Evolutionary conservation across 1,139 yeast species (phyloP), one percentile per base, ranked within the genome.

Genomic region (Diutina catenulata): DNA sequence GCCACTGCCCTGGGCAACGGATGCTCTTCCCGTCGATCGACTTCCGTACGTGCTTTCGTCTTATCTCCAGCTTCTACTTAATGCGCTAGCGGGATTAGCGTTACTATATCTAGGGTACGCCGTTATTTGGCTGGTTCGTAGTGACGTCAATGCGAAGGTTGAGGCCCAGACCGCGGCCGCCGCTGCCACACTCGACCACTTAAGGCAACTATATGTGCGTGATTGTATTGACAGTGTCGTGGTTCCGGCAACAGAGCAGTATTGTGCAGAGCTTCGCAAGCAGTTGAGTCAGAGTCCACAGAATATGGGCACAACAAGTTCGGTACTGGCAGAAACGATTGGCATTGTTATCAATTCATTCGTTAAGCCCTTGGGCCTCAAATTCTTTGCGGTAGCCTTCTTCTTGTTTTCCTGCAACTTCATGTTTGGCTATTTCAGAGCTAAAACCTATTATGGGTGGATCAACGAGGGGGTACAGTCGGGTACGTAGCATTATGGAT

Each of bases 281-380:
- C 23, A 21, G 6, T 21, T 6, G 6, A 9, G 9, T 21, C 8
- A 9, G 8, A 9, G 23, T 9, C 23, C 9, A 21, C 23, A 6
- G 23, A 6, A 21, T 6, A 9, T 6, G 8, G 8, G 8, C 23
- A 9, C 6, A 6, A 9, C 23, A 21, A 9, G 23, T 4, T 15
- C 36, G 42, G 62, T 79, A 11, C 70, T 78, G 52, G 83, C 84
- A 0, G 74, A 74, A 42, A 74, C 80, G 0, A 47, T 80, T 2
- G 87, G 86, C 0, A 59, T 74, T 41, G 62, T 79, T 9, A 43
- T 79, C n/a, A 78, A 78, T 47, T 68, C 80, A 0, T 63, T 80
- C 42, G 62, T 79, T 15, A 82, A 78, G 45, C 82, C 83, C 0
- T 65, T 81, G 35, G 76, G 81, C 3, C 50, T 67, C 26, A 72